These are phyloP conservation scores for Collybia nuda DNA, from an alignment of 768 basidiomycete genomes.

Conservation along the genomic window DNA sequence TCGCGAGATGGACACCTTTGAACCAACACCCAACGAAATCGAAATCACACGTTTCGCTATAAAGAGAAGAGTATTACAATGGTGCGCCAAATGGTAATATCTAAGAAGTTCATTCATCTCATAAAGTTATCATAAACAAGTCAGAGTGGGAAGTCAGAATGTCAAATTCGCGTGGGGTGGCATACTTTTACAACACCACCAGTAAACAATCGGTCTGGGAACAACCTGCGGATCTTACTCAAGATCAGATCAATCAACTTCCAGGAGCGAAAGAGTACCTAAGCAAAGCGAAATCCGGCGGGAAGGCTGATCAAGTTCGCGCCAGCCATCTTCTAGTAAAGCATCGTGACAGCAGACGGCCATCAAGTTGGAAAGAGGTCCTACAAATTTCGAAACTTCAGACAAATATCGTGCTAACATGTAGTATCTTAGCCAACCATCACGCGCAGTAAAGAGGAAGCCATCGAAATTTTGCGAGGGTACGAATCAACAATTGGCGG, in stretches of 20 bases:
- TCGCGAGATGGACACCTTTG: background rate
- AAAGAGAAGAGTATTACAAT: too few relatives aligned
- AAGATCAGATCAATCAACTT: slow-evolving; percentile 58
- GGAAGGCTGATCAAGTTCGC: slow-evolving; percentile 58
- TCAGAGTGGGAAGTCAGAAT: slow-evolving; percentile 82
- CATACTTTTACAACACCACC: slow-evolving; percentile 85
- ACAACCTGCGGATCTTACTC: slow-evolving; percentile 57
- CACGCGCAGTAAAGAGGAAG: slow-evolving; percentile 86
- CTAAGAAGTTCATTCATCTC: too few relatives aligned
- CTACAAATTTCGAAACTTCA: background rate
- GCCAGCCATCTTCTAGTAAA: slow-evolving; percentile 97
- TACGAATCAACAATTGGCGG: slow-evolving; percentile 64
- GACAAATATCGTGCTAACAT: background rate
- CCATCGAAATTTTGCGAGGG: slow-evolving; percentile 70
- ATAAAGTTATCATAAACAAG: slow-evolving; percentile 3
- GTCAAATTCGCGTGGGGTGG: slow-evolving; percentile 72
- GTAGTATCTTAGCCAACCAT: slow-evolving; percentile 60
- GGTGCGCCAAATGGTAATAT: too few relatives aligned
- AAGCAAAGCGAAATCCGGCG: slow-evolving; percentile 7
- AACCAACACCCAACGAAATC: too few relatives aligned
- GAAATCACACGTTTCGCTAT: too few relatives aligned
- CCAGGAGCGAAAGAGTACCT: slow-evolving; percentile 65
- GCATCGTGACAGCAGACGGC: slow-evolving; percentile 75
- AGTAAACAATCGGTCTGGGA: slow-evolving; percentile 83
- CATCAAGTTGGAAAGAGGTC: slow-evolving; percentile 86